Percentiles rank a stretch among this genome's conserved stretches.
Evolutionary conservation across 2,329 filamentous ascomycete species (phyloP).

Genomic region (Claviceps fusiformis): DNA sequence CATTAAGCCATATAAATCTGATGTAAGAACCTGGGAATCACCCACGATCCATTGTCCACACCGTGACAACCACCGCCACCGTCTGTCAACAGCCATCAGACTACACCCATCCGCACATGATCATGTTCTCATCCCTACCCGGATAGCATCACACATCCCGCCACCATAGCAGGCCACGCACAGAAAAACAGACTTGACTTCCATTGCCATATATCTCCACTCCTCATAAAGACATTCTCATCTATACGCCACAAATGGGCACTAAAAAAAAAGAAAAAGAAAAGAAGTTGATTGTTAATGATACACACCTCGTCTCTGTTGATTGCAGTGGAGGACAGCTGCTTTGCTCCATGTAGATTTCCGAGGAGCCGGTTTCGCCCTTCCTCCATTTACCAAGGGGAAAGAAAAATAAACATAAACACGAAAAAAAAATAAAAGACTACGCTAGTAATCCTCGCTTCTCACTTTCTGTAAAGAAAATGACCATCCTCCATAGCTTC

Average conservation of each 20-base stretch:
- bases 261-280: neutral
- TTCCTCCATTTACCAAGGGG: neutral
- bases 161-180: neutral
- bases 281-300: neutral
- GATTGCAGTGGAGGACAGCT: neutral
- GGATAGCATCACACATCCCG: neutral
- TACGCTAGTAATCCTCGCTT: slow-evolving; percentile 62
- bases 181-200: neutral
- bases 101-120: too few species aligned
- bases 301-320: neutral
- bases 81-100: too few species aligned
- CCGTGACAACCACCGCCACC: too few species aligned
- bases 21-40: too few species aligned
- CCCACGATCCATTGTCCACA: too few species aligned
- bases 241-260: neutral
- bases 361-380: neutral
- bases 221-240: neutral
- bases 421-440: neutral
- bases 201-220: neutral
- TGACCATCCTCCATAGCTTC: slow-evolving; percentile 97
- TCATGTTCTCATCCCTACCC: neutral
- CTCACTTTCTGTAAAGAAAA: slow-evolving; percentile 93
- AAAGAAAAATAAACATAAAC: neutral
- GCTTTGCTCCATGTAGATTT: neutral
- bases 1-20: too few species aligned